Base-by-base conservation (phyloP, 345 rosid species). In the Pistacia vera region DNA sequence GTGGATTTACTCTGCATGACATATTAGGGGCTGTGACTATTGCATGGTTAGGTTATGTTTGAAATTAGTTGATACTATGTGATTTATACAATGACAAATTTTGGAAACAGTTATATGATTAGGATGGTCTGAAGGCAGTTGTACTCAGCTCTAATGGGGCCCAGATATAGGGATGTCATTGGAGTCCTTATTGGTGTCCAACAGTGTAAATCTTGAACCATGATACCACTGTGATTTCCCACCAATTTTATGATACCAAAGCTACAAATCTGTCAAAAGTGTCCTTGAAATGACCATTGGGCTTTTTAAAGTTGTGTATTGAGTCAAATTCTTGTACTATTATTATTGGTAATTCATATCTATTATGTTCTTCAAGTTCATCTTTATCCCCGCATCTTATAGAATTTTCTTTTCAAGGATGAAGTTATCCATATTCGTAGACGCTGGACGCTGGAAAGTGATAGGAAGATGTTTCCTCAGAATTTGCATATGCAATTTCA, bases 401-500 rank as follows among this genome's bases (percentile, higher is more conserved):
- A 78, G 28, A 68, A 79, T 78, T 49, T 77, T 57, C 59, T 65
- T 74, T 25, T 25, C 83, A 73, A 96, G 99, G 99, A 93, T 80
- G 99, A 96, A 78, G 76, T 85, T 73, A 93, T 96, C 74, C 86
- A 90, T 85, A 78, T 92, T 83, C 93, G 78, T 84, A 85, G 89
- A 86, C 88, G 83, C 48, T 88, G 95, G 93, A 72, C 76, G 54
- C 84, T 73, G 25, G 79, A 82, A 80, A 83, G 73, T 61, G 85
- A 79, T 82, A 86, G 63, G 82, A 83, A 86, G 74, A 85, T 84
- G 62, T 86, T 88, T 76, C 98, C 94, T 68, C 89, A 54, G 76
- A 92, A 87, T 84, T 79, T 96, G 85, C 97, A 81, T 77, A 75
- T 86, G 64, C 99, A 96, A 54, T 96, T 96, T 84, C 99, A 96